Conservation (phyloP, 78 protist genomes). For the Anaeramoeba flamelloides region DNA sequence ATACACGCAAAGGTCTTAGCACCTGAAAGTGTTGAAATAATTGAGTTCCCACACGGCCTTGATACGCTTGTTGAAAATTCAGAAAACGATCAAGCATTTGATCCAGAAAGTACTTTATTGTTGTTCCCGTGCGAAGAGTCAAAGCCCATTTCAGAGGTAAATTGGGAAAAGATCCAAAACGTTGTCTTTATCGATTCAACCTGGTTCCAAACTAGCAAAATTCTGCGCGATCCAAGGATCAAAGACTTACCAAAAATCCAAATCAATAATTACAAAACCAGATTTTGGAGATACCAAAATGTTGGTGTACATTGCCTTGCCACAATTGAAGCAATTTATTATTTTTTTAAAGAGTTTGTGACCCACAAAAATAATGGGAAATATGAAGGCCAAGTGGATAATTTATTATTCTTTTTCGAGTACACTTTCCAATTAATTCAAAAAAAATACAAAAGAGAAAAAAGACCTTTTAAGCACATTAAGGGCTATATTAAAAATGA, state of each 20-base stretch:
- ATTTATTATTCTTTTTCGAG: conserved; percentile 1
- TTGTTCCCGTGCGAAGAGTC: conserved; percentile 8
- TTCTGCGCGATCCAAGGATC: background rate
- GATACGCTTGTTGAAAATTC: no score
- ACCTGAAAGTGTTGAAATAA: background rate
- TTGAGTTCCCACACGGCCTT: conserved; percentile 13
- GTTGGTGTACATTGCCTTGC: conserved; percentile 4
- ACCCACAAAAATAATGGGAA: background rate
- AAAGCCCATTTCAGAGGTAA: background rate
- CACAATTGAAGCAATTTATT: conserved; percentile 14
- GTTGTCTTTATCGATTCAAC: conserved; percentile 11
- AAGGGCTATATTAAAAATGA: no score
- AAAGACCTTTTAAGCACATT: no score
- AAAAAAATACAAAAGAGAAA: background rate
- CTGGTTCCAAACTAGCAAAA: background rate
- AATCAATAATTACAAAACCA: background rate
- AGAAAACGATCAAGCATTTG: background rate
- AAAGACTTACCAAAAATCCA: background rate
- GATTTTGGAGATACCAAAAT: conserved; percentile 9
- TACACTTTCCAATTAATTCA: conserved; percentile 7
- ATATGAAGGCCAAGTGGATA: conserved; percentile 12
- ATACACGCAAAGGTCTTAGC: conserved; percentile 3
- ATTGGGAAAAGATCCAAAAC: background rate
- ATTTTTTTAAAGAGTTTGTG: conserved; percentile 3
- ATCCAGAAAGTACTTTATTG: conserved; percentile 2